A percentile compares a stretch with the other conserved stretches of the same genome.
These are phyloP conservation scores for Orbilia oligospora DNA, from an alignment of 2,329 filamentous ascomycete species.

Conservation along the genomic window DNA sequence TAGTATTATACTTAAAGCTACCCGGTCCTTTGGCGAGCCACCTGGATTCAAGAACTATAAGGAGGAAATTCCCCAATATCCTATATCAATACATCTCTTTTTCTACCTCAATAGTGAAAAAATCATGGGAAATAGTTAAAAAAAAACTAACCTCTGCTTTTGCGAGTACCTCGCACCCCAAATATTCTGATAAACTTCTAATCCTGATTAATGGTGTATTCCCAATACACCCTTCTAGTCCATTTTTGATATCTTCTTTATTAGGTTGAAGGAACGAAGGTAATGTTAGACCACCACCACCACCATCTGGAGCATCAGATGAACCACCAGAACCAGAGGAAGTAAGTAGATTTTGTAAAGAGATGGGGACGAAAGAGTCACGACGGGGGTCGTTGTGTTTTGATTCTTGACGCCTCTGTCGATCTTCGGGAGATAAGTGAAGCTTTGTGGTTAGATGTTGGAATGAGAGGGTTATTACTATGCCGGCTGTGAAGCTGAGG, in stretches of 20 bases:
- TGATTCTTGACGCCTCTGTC: not conserved
- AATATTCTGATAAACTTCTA: conserved; percentile 85
- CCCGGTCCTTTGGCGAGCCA: conserved; percentile 93
- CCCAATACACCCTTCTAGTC: conserved; percentile 92
- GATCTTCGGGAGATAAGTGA: not conserved
- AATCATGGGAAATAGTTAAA: conserved; percentile 1
- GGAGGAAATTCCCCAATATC: not conserved
- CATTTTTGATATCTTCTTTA: conserved; percentile 74
- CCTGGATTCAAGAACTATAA: conserved; percentile 86
- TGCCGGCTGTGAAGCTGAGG: conserved; percentile 44
- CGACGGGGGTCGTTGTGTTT: conserved; percentile 32
- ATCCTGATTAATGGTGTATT: conserved; percentile 92
- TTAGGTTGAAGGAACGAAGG: conserved; percentile 28
- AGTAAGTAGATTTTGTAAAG: conserved; percentile 35
- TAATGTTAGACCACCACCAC: not conserved
- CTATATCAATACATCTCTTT: too few species aligned
- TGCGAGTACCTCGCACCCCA: conserved; percentile 88
- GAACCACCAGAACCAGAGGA: not conserved
- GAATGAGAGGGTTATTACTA: conserved; percentile 43
- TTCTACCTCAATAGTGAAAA: too few species aligned
- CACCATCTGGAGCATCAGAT: not conserved
- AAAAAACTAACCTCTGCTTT: conserved; percentile 80
- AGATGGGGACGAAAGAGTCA: conserved; percentile 43
- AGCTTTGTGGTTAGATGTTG: conserved; percentile 19
- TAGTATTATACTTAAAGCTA: conserved; percentile 89